These are phyloP conservation scores for Candida sithepensis DNA, from an alignment of 805 yeast species.

Conservation along the genomic window DNA sequence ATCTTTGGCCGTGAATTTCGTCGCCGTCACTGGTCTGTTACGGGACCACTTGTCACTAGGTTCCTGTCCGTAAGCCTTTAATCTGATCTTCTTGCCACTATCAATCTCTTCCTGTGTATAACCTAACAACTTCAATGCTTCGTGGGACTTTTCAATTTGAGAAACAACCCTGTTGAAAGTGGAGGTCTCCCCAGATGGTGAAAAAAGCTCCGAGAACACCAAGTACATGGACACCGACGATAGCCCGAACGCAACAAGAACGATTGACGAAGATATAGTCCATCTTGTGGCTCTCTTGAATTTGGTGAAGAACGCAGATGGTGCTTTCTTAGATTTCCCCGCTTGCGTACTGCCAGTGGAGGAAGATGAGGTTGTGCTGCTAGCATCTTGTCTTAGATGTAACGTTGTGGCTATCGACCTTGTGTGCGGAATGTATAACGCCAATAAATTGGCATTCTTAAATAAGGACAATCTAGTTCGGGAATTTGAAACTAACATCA, in stretches of 20 bases:
- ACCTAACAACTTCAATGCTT: slow-evolving; percentile 53
- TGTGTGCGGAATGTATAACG: background rate
- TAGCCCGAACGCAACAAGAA: slow-evolving; percentile 65
- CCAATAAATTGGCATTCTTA: background rate
- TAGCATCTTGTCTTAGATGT: background rate
- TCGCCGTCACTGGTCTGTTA: slow-evolving; percentile 78
- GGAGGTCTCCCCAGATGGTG: slow-evolving; percentile 90
- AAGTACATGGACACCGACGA: slow-evolving; percentile 69
- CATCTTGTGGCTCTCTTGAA: slow-evolving; percentile 59
- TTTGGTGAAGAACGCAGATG: slow-evolving; percentile 37
- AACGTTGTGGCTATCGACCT: background rate
- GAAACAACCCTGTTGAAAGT: slow-evolving; percentile 84
- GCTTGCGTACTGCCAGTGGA: background rate
- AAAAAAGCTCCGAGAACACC: slow-evolving; percentile 71
- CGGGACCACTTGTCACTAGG: slow-evolving; percentile 78
- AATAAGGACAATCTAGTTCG: background rate
- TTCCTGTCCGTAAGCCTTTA: slow-evolving; percentile 80
- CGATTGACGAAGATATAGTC: slow-evolving; percentile 56
- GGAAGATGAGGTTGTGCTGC: background rate
- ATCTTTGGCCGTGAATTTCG: slow-evolving; percentile 58
- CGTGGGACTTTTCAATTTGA: slow-evolving; percentile 64
- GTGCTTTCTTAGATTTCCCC: slow-evolving; percentile 11
- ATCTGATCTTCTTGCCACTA: slow-evolving; percentile 40
- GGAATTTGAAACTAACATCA: background rate
- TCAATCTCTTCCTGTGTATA: slow-evolving; percentile 36